Conservation (phyloP, 352 stramenopile species). For the Phytophthora foliorum region DNA sequence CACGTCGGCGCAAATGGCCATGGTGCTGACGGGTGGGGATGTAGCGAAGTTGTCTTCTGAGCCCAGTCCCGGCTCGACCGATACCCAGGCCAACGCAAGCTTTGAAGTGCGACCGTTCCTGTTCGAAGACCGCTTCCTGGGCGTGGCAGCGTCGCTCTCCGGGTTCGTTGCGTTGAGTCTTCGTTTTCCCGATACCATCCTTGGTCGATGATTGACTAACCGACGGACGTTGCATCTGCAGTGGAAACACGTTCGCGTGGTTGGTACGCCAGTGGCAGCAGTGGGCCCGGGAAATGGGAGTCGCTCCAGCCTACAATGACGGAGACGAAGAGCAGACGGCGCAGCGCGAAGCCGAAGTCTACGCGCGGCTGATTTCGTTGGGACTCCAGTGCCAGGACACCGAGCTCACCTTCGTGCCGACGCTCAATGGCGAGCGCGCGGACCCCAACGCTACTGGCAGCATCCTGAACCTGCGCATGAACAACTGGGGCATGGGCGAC, state of each 20-base stretch:
- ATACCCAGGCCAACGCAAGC: conserved; percentile 29
- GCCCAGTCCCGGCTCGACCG: background rate
- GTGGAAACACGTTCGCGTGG: conserved; percentile 79
- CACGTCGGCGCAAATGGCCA: conserved; percentile 82
- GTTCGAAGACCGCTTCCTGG: conserved; percentile 60
- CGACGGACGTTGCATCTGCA: conserved; percentile 22
- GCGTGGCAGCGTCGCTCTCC: conserved; percentile 79
- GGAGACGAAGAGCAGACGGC: conserved; percentile 22
- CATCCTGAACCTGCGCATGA: conserved; percentile 60
- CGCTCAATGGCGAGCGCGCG: conserved; percentile 73
- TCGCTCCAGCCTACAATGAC: conserved; percentile 20
- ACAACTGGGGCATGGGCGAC: conserved; percentile 81
- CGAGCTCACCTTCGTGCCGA: conserved; percentile 66
- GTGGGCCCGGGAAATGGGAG: conserved; percentile 63
- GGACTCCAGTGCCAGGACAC: conserved; percentile 63
- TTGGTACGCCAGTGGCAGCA: conserved; percentile 67
- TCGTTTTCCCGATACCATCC: background rate
- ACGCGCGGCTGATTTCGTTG: conserved; percentile 64
- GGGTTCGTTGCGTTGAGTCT: conserved; percentile 47
- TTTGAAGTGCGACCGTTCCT: conserved; percentile 86
- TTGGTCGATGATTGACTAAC: background rate
- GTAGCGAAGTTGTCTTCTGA: conserved; percentile 30
- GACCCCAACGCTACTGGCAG: conserved; percentile 45
- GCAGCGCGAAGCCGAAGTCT: conserved; percentile 44
- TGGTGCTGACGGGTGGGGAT: conserved; percentile 60